Percentiles rank a stretch among this genome's conserved stretches.
Evolutionary conservation across 2,329 filamentous ascomycete genomes (phyloP).

Genomic region (Colletotrichum noveboracense): DNA sequence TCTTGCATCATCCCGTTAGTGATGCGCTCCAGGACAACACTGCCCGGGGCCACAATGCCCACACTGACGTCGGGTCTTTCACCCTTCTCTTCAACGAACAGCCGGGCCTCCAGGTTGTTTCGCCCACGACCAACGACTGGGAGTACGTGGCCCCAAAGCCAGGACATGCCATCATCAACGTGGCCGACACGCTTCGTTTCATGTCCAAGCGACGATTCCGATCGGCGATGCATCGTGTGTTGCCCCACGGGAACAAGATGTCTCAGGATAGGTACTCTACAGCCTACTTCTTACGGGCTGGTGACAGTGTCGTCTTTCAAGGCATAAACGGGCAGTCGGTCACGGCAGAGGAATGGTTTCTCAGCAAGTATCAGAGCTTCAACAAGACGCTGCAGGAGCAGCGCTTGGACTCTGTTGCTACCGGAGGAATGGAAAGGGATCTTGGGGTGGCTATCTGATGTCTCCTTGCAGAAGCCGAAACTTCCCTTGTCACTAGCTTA

Average conservation of each 20-base stretch:
- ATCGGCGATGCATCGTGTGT: background rate
- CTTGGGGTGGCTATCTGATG: background rate
- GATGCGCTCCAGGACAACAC: background rate
- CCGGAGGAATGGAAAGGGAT: background rate
- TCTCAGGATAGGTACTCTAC: background rate
- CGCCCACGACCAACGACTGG: background rate
- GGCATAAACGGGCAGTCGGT: background rate
- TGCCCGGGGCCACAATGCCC: background rate
- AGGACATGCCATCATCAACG: background rate
- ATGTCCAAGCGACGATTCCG: background rate
- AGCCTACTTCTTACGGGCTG: background rate
- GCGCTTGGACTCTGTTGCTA: background rate
- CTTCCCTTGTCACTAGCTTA: background rate
- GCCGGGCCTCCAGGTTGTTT: background rate
- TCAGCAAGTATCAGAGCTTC: background rate
- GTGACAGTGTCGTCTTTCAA: background rate
- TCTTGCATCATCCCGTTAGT: background rate
- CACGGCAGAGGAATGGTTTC: background rate
- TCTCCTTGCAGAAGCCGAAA: background rate
- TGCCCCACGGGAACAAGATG: background rate
- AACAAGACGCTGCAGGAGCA: background rate
- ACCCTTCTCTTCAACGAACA: background rate
- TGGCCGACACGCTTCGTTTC: background rate
- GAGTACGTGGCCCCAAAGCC: background rate
- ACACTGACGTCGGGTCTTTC: background rate